A percentile compares a stretch with the other conserved stretches of the same genome.
phyloP scores from a whole-genome alignment of 2,329 filamentous ascomycete genomes.

The Decorospora gaudefroyi region DNA sequence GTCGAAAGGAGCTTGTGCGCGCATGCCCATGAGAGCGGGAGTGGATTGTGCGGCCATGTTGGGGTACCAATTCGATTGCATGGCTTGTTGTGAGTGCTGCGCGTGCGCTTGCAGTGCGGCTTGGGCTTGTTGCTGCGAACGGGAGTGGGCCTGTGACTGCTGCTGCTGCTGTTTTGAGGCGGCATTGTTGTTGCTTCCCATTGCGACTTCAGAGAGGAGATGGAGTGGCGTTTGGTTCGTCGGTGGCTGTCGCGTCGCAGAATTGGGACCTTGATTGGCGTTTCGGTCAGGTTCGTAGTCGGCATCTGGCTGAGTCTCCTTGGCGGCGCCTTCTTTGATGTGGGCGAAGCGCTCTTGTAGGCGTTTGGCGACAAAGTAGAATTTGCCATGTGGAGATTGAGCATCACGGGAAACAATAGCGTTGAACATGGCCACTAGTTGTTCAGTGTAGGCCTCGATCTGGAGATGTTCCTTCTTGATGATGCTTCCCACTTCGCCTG shows the following conservation, averaged over 20 bases:
- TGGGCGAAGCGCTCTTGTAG: conserved; percentile 53
- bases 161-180: conserved; percentile 16
- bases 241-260: conserved; percentile 33
- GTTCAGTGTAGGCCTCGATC: conserved; percentile 55
- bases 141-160: conserved; percentile 21
- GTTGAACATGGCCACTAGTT: conserved; percentile 53
- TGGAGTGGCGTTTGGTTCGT: conserved; percentile 46
- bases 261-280: conserved; percentile 20
- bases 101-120: conserved; percentile 33
- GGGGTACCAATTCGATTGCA: conserved; percentile 39
- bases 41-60: conserved; percentile 25
- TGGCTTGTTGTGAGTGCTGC: conserved; percentile 24
- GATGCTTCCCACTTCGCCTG: conserved; percentile 55
- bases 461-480: conserved; percentile 54
- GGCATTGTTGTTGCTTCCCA: conserved; percentile 39
- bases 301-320: conserved; percentile 31
- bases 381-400: conserved; percentile 54
- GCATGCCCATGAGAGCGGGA: conserved; percentile 35
- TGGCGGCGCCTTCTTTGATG: conserved; percentile 51
- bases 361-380: conserved; percentile 53
- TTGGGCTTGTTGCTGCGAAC: conserved; percentile 32
- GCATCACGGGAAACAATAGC: conserved; percentile 48
- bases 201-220: conserved; percentile 49
- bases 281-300: conserved; percentile 29
- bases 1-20: conserved; percentile 35